phyloP scores from a whole-genome alignment of 2,329 filamentous ascomycete species.

The Zasmidium cellare region DNA sequence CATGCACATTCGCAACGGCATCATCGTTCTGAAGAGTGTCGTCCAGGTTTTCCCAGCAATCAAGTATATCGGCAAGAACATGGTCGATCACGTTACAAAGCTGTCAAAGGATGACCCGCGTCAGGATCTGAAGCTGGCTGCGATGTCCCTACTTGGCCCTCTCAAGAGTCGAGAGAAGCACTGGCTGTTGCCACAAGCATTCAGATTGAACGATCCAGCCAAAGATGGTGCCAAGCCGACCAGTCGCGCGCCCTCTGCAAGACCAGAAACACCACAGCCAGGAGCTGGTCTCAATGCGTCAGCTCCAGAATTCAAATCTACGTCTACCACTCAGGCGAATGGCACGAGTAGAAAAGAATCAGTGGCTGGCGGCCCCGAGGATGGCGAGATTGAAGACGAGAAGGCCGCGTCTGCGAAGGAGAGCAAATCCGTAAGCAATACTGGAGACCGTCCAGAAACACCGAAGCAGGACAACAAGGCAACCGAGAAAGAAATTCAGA shows the following conservation, averaged over 20 bases:
- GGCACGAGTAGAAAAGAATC: slow-evolving; percentile 46
- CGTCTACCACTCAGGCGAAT: slow-evolving; percentile 22
- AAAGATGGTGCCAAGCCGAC: slow-evolving; percentile 29
- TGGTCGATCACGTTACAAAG: slow-evolving; percentile 66
- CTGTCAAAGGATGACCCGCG: slow-evolving; percentile 62
- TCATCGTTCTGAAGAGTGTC: slow-evolving; percentile 80
- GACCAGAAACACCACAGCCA: slow-evolving; percentile 46
- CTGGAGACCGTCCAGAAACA: background rate
- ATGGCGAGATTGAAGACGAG: slow-evolving; percentile 70
- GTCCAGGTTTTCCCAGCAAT: slow-evolving; percentile 83
- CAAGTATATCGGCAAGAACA: slow-evolving; percentile 77
- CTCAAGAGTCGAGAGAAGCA: slow-evolving; percentile 65
- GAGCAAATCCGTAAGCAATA: slow-evolving; percentile 18
- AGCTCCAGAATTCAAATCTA: slow-evolving; percentile 66
- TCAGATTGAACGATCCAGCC: slow-evolving; percentile 45
- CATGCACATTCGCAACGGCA: slow-evolving; percentile 97
- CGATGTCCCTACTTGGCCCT: slow-evolving; percentile 69
- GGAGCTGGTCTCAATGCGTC: slow-evolving; percentile 50
- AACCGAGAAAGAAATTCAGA: slow-evolving; percentile 15
- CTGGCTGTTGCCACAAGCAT: slow-evolving; percentile 75
- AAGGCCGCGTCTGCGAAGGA: slow-evolving; percentile 36
- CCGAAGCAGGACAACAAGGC: slow-evolving; percentile 17
- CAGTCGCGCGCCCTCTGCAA: slow-evolving; percentile 31
- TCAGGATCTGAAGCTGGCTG: slow-evolving; percentile 73
- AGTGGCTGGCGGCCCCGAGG: slow-evolving; percentile 52